Conservation (phyloP, 129 eudicot species). For the Artemisia argyi region DNA sequence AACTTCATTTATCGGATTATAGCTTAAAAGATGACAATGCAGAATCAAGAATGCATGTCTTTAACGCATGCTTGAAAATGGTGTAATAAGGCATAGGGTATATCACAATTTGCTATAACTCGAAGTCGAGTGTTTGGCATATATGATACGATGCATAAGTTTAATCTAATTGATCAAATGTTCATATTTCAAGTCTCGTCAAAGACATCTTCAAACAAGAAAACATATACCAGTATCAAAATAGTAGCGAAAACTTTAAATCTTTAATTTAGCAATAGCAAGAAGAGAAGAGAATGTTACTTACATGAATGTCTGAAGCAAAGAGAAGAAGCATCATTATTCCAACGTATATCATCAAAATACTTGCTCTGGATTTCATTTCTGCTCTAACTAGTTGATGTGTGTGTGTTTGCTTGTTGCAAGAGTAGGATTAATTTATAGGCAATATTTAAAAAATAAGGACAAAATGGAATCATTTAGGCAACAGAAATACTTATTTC, state of each 20-base stretch:
- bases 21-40: too few relatives aligned
- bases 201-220: not conserved
- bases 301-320: slow-evolving; percentile 31
- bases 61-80: too few relatives aligned
- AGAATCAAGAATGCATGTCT: too few relatives aligned
- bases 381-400: not conserved
- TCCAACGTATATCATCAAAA: slow-evolving; percentile 15
- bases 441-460: not conserved
- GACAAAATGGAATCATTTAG: not conserved
- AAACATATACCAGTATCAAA: not conserved
- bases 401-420: not conserved
- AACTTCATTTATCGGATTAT: too few relatives aligned
- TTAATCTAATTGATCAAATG: too few relatives aligned
- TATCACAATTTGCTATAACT: too few relatives aligned
- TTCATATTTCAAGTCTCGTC: not conserved
- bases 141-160: too few relatives aligned
- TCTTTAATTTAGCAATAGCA: not conserved
- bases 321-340: slow-evolving; percentile 21
- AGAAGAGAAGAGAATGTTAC: slow-evolving; percentile 8
- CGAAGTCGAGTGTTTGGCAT: too few relatives aligned
- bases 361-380: slow-evolving; percentile 21
- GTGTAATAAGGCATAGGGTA: too few relatives aligned
- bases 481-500: not conserved
- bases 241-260: not conserved
- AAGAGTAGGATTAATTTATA: not conserved